Conservation (phyloP, 768 basidiomycete genomes). For the Russula earlei region DNA sequence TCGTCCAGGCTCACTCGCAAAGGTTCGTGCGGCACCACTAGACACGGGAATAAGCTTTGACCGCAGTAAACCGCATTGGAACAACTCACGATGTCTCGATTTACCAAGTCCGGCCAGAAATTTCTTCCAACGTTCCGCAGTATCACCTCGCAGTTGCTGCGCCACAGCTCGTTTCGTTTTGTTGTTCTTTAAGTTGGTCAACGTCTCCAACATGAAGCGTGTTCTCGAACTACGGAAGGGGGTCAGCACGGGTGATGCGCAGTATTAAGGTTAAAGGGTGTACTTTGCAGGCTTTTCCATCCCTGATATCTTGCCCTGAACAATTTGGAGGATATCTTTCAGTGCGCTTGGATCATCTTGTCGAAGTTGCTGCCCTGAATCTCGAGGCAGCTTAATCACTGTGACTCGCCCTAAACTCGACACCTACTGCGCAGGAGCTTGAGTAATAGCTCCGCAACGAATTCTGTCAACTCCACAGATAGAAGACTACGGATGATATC, state of each 20-base stretch:
- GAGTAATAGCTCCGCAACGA: slow-evolving; percentile 77
- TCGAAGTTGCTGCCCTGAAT: slow-evolving; percentile 85
- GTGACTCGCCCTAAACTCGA: neutral
- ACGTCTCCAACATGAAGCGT: slow-evolving; percentile 91
- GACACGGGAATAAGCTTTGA: neutral
- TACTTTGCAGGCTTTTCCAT: slow-evolving; percentile 47
- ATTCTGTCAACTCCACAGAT: slow-evolving; percentile 54
- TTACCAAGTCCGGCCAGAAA: slow-evolving; percentile 69
- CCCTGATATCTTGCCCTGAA: slow-evolving; percentile 59
- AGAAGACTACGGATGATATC: slow-evolving; percentile 79
- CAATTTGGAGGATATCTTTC: slow-evolving; percentile 81
- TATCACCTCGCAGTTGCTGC: slow-evolving; percentile 63
- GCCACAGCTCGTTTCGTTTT: slow-evolving; percentile 56
- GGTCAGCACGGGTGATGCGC: neutral
- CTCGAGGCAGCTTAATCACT: slow-evolving; percentile 31
- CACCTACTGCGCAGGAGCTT: slow-evolving; percentile 72
- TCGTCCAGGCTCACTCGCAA: slow-evolving; percentile 81
- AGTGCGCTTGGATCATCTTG: slow-evolving; percentile 87
- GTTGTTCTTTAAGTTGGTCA: slow-evolving; percentile 89
- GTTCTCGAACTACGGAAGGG: slow-evolving; percentile 64
- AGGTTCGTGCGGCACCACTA: slow-evolving; percentile 78
- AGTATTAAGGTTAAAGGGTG: neutral
- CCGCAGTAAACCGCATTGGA: neutral
- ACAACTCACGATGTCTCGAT: slow-evolving; percentile 54
- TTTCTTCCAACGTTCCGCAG: slow-evolving; percentile 82